Percentiles rank a stretch among this genome's conserved stretches.
Evolutionary conservation across 305 asterid genomes (phyloP).

Genomic region (Solanum hybrid): DNA sequence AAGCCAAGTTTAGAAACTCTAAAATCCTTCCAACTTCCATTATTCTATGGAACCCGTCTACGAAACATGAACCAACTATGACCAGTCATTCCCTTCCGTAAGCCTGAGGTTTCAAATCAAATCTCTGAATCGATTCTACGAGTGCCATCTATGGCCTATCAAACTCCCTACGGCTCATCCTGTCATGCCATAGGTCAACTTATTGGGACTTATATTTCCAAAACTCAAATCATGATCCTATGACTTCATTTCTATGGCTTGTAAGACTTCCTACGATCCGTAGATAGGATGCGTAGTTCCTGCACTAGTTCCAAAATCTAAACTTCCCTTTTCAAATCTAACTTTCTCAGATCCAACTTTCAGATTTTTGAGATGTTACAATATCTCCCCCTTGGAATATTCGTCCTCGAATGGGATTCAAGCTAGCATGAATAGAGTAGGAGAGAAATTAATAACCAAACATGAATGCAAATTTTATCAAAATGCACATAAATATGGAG

Average conservation of each 20-base stretch:
- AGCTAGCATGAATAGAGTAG: not conserved
- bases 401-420: not conserved
- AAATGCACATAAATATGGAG: not conserved
- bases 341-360: not conserved
- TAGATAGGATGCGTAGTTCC: not conserved
- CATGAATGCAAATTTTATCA: not conserved
- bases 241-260: not conserved
- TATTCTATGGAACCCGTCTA: not conserved
- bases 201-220: not conserved
- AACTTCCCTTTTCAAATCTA: not conserved
- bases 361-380: not conserved
- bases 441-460: not conserved
- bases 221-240: too few relatives aligned
- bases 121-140: not conserved
- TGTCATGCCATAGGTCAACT: not conserved
- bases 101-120: not conserved
- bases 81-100: not conserved
- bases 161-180: not conserved
- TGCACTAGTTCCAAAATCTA: not conserved
- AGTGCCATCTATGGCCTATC: not conserved
- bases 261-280: not conserved
- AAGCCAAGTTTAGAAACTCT: not conserved
- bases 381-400: too few relatives aligned
- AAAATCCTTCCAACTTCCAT: not conserved
- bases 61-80: not conserved